phyloP scores from a whole-genome alignment of 208 protist species.

The Acanthamoeba triangularis region DNA sequence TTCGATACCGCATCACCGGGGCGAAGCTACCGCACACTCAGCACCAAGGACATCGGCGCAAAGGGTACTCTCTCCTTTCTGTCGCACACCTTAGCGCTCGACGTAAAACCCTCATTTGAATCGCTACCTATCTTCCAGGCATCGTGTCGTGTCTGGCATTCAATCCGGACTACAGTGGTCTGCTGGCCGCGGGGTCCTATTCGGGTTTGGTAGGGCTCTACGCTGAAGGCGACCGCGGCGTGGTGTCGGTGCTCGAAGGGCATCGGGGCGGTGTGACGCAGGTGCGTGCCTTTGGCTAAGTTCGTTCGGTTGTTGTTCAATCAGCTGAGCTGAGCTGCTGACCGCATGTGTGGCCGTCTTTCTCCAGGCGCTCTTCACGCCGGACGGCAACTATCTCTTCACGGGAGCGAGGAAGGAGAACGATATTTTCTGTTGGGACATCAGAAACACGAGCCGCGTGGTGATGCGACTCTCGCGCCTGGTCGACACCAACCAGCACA shows the following conservation, averaged over 20 bases:
- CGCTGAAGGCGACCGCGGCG: background rate
- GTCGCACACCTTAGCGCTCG: background rate
- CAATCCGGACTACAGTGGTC: conserved; percentile 26
- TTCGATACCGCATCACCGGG: conserved; percentile 52
- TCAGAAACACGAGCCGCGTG: conserved; percentile 57
- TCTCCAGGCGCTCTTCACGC: conserved; percentile 34
- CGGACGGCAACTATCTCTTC: conserved; percentile 63
- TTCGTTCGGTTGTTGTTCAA: background rate
- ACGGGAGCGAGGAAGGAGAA: conserved; percentile 61
- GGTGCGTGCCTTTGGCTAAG: background rate
- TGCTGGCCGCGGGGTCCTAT: conserved; percentile 43
- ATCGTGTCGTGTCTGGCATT: conserved; percentile 51
- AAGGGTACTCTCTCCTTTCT: background rate
- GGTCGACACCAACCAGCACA: conserved; percentile 56
- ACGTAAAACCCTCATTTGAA: background rate
- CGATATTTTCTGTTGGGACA: conserved; percentile 60
- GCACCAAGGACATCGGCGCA: background rate
- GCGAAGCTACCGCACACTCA: conserved; percentile 11
- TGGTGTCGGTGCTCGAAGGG: conserved; percentile 36
- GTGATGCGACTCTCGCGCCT: conserved; percentile 26
- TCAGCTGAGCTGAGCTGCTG: background rate
- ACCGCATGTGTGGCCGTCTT: background rate
- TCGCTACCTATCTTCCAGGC: background rate
- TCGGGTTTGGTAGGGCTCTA: conserved; percentile 10
- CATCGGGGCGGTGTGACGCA: conserved; percentile 61